These are phyloP conservation scores for Diaporthe caulivora DNA, from an alignment of 2,329 filamentous ascomycete species.

Conservation along the genomic window DNA sequence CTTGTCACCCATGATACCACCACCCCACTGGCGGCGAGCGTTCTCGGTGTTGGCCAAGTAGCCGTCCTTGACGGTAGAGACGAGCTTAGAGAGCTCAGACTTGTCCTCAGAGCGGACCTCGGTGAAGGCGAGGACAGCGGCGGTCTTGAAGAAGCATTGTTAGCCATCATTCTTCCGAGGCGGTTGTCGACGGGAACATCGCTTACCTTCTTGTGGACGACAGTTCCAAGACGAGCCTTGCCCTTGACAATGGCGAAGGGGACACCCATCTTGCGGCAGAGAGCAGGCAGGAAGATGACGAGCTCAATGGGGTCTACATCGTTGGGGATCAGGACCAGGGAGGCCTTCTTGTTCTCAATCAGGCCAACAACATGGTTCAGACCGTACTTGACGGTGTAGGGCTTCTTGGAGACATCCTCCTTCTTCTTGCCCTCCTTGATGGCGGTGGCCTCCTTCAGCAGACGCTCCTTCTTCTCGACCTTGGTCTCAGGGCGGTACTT, in stretches of 20 bases:
- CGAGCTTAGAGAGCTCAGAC: slow-evolving; percentile 95
- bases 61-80: slow-evolving; percentile 96
- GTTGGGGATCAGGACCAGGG: slow-evolving; percentile 97
- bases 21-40: slow-evolving; percentile 93
- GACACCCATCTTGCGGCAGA: slow-evolving; percentile 99
- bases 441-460: slow-evolving; percentile 97
- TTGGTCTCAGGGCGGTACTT: slow-evolving; percentile 99
- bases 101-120: slow-evolving; percentile 99
- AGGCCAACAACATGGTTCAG: slow-evolving; percentile 99
- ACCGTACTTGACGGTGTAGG: slow-evolving; percentile 99
- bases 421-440: slow-evolving; percentile 99
- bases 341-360: slow-evolving; percentile 99
- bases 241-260: slow-evolving; percentile 99
- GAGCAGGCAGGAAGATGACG: slow-evolving; percentile 97
- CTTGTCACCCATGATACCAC: slow-evolving; percentile 99
- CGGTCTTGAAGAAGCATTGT: slow-evolving; percentile 72
- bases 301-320: slow-evolving; percentile 99
- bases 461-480: slow-evolving; percentile 99
- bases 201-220: slow-evolving; percentile 98
- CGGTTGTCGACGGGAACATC: neutral
- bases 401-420: slow-evolving; percentile 99
- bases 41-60: slow-evolving; percentile 97
- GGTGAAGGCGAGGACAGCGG: slow-evolving; percentile 93
- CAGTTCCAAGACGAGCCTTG: slow-evolving; percentile 98
- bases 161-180: neutral